Base-by-base conservation (phyloP, 306 rosid genomes). In the Glycine soja region DNA sequence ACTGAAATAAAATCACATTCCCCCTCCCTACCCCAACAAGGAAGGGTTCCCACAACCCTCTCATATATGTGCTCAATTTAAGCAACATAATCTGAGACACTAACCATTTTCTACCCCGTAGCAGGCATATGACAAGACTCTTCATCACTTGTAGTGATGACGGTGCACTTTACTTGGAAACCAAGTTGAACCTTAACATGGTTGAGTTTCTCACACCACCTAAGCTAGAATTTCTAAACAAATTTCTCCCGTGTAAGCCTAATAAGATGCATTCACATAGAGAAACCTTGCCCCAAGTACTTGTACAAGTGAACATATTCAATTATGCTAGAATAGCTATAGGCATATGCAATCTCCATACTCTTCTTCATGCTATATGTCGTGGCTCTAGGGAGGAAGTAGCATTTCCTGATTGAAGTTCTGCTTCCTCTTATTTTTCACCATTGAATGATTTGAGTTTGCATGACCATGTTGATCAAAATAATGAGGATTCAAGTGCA, bases 271-370 rank as follows among this genome's bases (percentile, higher is more conserved):
- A 84, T 62, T 7, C 24, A 15, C 46, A 76, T 30, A 5, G n/a
- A 3, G 32, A 74, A 8, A 15, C 15, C 14, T 56, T 78, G 45
- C 86, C 91, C 3, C 86, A 71, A 34, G 18, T 87, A 3, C 85
- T 82, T 10, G 66, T 89, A 8, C 92, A 91, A 70, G 85, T 87
- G 43, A 90, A 36, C 83, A 19, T 52, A 0, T 90, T 90, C 19
- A 57, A 69, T 16, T 91, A 92, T 71, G 90, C 91, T 57, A 90
- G 92, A 57, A 65, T 86, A 51, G 87, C 91, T 59, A 53, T 90
- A 7, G 90, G 88, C 0, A 10, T 62, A 1, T 80, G 87, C 43
- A 45, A 66, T 50, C 83, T 81, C 3, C 93, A 90, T 68, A 90
- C 86, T 8, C 45, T 79, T 4, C 71, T 61, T 16, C 91, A 90